A percentile compares a stretch with the other conserved stretches of the same genome.
Evolutionary conservation across 1,139 yeast genomes (phyloP).

Genomic region (Blastobotrys ciferrii): DNA sequence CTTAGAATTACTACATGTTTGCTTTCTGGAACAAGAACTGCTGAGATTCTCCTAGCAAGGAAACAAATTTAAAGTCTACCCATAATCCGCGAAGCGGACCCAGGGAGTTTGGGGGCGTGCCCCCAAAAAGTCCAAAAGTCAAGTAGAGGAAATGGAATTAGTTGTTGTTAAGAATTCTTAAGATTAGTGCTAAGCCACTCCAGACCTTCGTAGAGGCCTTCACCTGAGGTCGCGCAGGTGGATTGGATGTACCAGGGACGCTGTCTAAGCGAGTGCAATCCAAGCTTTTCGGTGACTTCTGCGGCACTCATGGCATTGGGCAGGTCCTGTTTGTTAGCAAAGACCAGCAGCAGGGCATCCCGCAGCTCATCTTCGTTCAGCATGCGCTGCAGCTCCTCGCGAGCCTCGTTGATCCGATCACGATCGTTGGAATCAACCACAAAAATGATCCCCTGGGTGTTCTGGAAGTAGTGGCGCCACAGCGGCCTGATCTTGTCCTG

Average conservation of each 20-base stretch:
- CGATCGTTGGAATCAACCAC: conserved; percentile 93
- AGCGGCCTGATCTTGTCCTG: conserved; percentile 92
- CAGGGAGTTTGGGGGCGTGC: no score
- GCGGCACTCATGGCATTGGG: conserved; percentile 97
- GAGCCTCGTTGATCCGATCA: conserved; percentile 89
- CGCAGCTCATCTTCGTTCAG: conserved; percentile 90
- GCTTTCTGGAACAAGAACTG: no score
- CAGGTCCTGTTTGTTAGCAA: conserved; percentile 85
- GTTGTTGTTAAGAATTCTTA: conserved; percentile 50
- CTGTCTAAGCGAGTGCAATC: conserved; percentile 87
- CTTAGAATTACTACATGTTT: no score
- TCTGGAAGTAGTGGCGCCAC: conserved; percentile 95
- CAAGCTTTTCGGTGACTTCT: conserved; percentile 88
- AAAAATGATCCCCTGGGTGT: conserved; percentile 90
- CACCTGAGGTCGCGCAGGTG: conserved; percentile 93
- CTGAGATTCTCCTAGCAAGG: no score
- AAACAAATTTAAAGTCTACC: no score
- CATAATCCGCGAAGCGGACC: no score
- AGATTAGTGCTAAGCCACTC: conserved; percentile 89
- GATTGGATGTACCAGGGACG: conserved; percentile 96
- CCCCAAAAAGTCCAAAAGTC: no score
- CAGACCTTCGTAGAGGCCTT: conserved; percentile 91
- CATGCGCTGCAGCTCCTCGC: conserved; percentile 93
- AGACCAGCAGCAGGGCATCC: conserved; percentile 83
- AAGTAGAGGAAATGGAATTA: no score